A percentile compares a stretch with the other conserved stretches of the same genome.
phyloP scores from a whole-genome alignment of 257 asterid species.

The Rubia yunnanensis region DNA sequence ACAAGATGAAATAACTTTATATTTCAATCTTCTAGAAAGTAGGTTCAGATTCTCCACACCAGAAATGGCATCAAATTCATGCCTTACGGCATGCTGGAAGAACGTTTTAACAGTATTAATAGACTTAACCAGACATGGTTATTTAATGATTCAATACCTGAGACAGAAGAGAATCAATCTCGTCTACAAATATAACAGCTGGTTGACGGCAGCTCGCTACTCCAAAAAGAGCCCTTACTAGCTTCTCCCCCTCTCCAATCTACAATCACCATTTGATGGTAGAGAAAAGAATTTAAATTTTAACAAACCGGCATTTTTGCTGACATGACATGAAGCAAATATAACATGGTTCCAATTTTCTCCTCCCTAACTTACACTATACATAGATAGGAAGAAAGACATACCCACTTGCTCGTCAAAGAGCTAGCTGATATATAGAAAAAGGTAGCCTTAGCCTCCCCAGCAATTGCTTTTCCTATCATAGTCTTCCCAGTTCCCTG shows the following conservation, averaged over 20 bases:
- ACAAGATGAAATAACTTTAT: not conserved
- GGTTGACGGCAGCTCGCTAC: conserved; percentile 99
- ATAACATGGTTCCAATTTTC: not conserved
- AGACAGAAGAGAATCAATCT: conserved; percentile 91
- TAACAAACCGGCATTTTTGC: not conserved
- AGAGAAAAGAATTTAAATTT: not conserved
- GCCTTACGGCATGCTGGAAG: not conserved
- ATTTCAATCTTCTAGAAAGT: not conserved
- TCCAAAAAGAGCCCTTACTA: conserved; percentile 97
- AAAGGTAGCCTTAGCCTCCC: conserved; percentile 98
- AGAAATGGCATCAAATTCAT: no score
- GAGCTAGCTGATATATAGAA: conserved; percentile 99
- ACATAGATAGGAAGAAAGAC: conserved; percentile 8
- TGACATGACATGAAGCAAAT: not conserved
- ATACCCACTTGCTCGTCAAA: conserved; percentile 97
- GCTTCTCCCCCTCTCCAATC: conserved; percentile 99
- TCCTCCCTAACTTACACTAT: not conserved
- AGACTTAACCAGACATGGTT: not conserved
- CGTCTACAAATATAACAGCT: conserved; percentile 96
- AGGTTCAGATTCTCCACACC: not conserved
- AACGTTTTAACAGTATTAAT: not conserved
- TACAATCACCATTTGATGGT: conserved; percentile 29
- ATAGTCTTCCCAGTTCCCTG: conserved; percentile 99
- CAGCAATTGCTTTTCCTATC: conserved; percentile 99
- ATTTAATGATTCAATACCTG: conserved; percentile 47